These are phyloP conservation scores for Camellia granthamiana DNA, from an alignment of 148 eudicot genomes.

Conservation along the genomic window DNA sequence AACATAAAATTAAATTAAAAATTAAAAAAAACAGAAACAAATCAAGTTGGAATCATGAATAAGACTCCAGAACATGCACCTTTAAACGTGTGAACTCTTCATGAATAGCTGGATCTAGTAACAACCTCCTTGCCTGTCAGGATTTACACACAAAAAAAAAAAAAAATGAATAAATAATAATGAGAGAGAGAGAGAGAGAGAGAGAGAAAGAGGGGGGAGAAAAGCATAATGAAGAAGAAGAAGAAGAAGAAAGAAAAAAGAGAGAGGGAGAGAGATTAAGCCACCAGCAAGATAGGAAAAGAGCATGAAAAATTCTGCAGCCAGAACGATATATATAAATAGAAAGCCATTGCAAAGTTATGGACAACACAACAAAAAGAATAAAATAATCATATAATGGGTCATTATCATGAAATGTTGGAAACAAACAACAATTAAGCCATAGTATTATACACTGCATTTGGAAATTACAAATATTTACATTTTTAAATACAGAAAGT, in stretches of 20 bases:
- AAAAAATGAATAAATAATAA: too few relatives aligned
- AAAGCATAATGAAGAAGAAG: too few relatives aligned
- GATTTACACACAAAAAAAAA: background rate
- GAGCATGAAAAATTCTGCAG: constrained; percentile 5
- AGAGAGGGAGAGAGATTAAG: background rate
- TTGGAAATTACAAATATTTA: background rate
- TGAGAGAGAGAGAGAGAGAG: too few relatives aligned
- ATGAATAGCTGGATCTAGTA: constrained; percentile 98
- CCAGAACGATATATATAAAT: background rate
- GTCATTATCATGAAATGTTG: background rate
- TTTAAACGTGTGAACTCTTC: constrained; percentile 93
- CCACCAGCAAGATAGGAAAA: background rate
- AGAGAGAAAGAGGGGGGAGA: too few relatives aligned
- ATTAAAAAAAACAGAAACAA: background rate
- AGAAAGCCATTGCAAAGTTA: constrained; percentile 5
- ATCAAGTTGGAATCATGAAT: constrained; percentile 2
- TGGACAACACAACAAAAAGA: background rate
- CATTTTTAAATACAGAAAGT: too few relatives aligned
- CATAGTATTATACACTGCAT: background rate
- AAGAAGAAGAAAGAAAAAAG: background rate
- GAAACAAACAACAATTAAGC: background rate
- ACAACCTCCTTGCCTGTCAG: constrained; percentile 76
- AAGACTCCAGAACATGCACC: constrained; percentile 39
- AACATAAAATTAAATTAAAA: background rate
- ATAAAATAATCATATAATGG: background rate